Conservation (phyloP, 805 yeast species). For the Vanderwaltozyma verrucispora region DNA sequence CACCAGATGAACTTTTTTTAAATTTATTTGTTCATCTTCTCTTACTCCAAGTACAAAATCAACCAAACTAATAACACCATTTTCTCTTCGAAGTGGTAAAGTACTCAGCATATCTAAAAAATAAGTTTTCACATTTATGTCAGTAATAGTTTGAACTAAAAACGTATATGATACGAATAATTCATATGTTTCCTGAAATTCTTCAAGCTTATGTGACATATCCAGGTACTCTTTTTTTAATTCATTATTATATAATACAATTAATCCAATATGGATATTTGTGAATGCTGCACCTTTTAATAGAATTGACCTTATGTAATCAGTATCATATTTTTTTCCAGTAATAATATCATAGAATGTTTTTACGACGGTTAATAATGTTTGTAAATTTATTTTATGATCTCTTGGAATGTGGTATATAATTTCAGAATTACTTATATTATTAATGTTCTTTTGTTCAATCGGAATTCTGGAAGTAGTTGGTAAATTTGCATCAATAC, state of each 20-base stretch:
- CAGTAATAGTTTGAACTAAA: conserved; percentile 40
- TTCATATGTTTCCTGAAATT: conserved; percentile 53
- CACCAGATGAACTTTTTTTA: conserved; percentile 57
- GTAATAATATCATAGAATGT: conserved; percentile 13
- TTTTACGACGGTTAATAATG: conserved; percentile 9
- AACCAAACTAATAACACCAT: conserved; percentile 62
- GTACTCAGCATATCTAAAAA: conserved; percentile 41
- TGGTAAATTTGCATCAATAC: conserved; percentile 56
- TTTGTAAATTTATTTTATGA: conserved; percentile 7
- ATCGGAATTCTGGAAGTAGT: conserved; percentile 52
- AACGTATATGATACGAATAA: conserved; percentile 51
- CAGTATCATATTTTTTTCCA: conserved; percentile 10
- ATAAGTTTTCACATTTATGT: conserved; percentile 36
- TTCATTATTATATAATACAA: conserved; percentile 27
- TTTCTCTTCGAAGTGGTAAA: conserved; percentile 44
- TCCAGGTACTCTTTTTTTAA: conserved; percentile 24
- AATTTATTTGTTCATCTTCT: conserved; percentile 51
- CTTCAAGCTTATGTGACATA: conserved; percentile 27
- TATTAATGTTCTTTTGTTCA: conserved; percentile 46
- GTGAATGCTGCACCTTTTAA: conserved; percentile 59
- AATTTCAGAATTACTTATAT: conserved; percentile 30
- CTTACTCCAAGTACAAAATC: conserved; percentile 73
- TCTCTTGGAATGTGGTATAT: conserved; percentile 11
- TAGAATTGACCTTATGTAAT: conserved; percentile 31
- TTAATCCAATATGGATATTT: conserved; percentile 42